Percentiles rank a stretch among this genome's conserved stretches.
Conservation (phyloP, 1,284 basidiomycete genomes). For the Ganoderma boninense region DNA sequence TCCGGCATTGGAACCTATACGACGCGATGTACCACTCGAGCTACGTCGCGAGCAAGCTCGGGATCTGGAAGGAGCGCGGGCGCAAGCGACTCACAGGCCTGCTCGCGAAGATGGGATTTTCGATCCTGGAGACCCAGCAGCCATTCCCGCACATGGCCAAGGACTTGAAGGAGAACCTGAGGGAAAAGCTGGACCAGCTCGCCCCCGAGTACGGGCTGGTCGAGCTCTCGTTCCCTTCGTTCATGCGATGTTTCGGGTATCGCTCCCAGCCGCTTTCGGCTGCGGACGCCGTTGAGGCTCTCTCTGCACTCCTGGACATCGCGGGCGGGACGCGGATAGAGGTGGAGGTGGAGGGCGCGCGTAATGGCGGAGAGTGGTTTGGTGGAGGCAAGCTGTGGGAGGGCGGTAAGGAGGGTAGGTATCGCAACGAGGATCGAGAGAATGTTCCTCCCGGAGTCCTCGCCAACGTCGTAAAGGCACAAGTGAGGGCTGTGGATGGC, state of each 20-base stretch:
- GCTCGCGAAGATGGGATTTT: slow-evolving; percentile 99
- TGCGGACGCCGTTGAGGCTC: slow-evolving; percentile 92
- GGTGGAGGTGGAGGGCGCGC: slow-evolving; percentile 84
- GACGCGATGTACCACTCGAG: slow-evolving; percentile 98
- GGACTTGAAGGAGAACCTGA: slow-evolving; percentile 87
- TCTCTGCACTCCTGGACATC: slow-evolving; percentile 89
- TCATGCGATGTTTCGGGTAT: slow-evolving; percentile 92
- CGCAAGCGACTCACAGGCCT: slow-evolving; percentile 90
- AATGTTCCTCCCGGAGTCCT: slow-evolving; percentile 50
- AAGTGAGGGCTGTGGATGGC: slow-evolving; percentile 40
- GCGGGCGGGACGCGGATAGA: slow-evolving; percentile 92
- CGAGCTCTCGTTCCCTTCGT: slow-evolving; percentile 93
- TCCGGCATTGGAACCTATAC: slow-evolving; percentile 97
- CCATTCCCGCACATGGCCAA: slow-evolving; percentile 96
- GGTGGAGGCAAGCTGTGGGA: slow-evolving; percentile 81
- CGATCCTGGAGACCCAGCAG: slow-evolving; percentile 93
- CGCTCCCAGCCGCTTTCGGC: slow-evolving; percentile 88
- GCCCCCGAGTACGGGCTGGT: slow-evolving; percentile 98
- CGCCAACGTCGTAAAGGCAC: slow-evolving; percentile 32
- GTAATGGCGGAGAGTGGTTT: slow-evolving; percentile 93
- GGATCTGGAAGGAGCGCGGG: slow-evolving; percentile 96
- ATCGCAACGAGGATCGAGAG: slow-evolving; percentile 55
- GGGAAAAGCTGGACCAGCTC: slow-evolving; percentile 86
- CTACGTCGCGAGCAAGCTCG: slow-evolving; percentile 94
- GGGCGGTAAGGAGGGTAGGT: slow-evolving; percentile 52